A percentile compares a stretch with the other conserved stretches of the same genome.
Evolutionary conservation across 2,329 filamentous ascomycete species (phyloP).

Genomic region (Pyricularia grisea): DNA sequence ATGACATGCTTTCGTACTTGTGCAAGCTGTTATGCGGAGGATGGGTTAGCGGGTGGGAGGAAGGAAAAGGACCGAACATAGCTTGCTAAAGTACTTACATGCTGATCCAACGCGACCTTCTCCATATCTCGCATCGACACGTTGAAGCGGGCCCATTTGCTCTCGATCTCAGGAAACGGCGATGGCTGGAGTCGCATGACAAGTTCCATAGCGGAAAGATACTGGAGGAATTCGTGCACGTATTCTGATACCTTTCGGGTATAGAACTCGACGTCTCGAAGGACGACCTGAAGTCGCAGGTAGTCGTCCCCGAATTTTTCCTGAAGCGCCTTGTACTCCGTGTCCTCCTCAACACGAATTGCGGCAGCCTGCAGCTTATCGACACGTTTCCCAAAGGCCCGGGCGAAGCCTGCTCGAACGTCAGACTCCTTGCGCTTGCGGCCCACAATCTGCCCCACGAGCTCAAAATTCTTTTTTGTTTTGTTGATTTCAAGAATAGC

Average conservation of each 20-base stretch:
- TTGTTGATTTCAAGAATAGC: slow-evolving; percentile 86
- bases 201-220: slow-evolving; percentile 72
- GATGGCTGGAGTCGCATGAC: slow-evolving; percentile 66
- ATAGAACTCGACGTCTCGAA: slow-evolving; percentile 91
- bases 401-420: slow-evolving; percentile 72
- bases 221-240: slow-evolving; percentile 71
- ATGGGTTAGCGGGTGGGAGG: slow-evolving; percentile 10
- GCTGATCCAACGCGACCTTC: slow-evolving; percentile 72
- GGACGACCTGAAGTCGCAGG: slow-evolving; percentile 82
- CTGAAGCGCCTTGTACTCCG: slow-evolving; percentile 68
- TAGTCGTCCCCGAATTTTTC: slow-evolving; percentile 90
- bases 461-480: slow-evolving; percentile 87
- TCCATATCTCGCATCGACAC: slow-evolving; percentile 80
- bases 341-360: slow-evolving; percentile 61
- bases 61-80: not conserved
- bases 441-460: slow-evolving; percentile 80
- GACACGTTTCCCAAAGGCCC: slow-evolving; percentile 81
- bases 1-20: slow-evolving; percentile 76
- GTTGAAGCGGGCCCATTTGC: slow-evolving; percentile 89
- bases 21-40: slow-evolving; percentile 29
- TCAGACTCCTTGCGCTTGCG: slow-evolving; percentile 84
- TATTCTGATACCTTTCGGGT: slow-evolving; percentile 72
- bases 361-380: slow-evolving; percentile 68
- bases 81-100: slow-evolving; percentile 45
- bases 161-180: slow-evolving; percentile 75